These are phyloP conservation scores for Prunus mume DNA, from an alignment of 306 rosid species.

Conservation along the genomic window DNA sequence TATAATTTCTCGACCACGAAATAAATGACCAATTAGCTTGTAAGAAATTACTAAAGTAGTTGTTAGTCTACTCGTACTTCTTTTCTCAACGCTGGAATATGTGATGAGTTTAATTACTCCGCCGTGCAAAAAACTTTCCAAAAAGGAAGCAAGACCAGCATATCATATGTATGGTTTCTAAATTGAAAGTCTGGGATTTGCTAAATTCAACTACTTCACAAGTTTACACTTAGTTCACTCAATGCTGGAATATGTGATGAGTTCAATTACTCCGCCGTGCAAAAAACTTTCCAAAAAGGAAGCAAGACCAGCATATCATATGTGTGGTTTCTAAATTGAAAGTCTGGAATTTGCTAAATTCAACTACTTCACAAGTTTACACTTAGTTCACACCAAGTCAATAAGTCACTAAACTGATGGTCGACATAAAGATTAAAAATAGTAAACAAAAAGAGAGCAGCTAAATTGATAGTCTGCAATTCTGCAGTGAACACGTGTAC, in stretches of 20 bases:
- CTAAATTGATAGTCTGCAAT: not conserved
- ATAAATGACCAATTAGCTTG: too few relatives aligned
- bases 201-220: not conserved
- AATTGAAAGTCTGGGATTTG: not conserved
- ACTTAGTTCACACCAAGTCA: not conserved
- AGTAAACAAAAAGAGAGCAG: not conserved
- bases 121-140: not conserved
- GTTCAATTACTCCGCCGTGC: not conserved
- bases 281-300: not conserved
- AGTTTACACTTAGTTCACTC: not conserved
- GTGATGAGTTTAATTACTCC: not conserved
- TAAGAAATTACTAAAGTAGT: too few relatives aligned
- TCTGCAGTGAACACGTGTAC: not conserved
- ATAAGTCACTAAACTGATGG: not conserved
- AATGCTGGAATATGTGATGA: too few relatives aligned
- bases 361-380: not conserved
- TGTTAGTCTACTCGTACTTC: too few relatives aligned
- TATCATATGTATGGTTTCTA: not conserved
- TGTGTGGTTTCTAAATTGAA: not conserved
- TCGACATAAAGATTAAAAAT: not conserved
- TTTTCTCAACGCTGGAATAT: too few relatives aligned
- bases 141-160: not conserved
- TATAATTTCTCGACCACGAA: not conserved
- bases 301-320: not conserved
- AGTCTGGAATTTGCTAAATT: not conserved